Base-by-base conservation (phyloP, 768 basidiomycete species). In the Xerocomellus intermedius region DNA sequence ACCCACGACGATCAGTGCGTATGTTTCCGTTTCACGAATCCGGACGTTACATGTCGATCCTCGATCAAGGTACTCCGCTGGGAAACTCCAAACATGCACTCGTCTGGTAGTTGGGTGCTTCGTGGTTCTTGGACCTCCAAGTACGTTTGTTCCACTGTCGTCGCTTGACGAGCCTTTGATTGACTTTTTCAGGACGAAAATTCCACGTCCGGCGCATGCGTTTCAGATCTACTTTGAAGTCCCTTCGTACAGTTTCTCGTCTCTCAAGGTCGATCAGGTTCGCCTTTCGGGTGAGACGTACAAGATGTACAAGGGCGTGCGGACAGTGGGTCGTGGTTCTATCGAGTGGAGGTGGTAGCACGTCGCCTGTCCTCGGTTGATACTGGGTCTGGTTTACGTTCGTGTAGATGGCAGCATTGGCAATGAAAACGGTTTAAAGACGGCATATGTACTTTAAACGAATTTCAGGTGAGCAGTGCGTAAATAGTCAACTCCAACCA, bases 271-370 rank as follows among this genome's bases (percentile, higher is more conserved):
- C 5, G 91, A 94, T 55, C 89, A 94, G 62, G 79, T 96, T 42
- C 91, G 85, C 70, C 74, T 91, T 26, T 85, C 78, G 2, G 86
- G 88, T 13, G 91, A 94, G 68, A 72, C 71, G 12, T 95, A 95
- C 71, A 96, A 95, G 71, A 89, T 90, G 12, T 97, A 89, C 74
- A 96, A 95, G 70, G 94, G 94, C 16, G 87, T 97, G 48, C 77
- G 93, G 65, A 83, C 85, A 42, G 76, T 79, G 37, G 50, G 71
- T 8, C 42, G 58, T 48, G 70, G 70, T n/a, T 63, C 60, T 5
- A 48, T 73, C 26, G 70, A 71, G 42, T 71, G 70, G 71, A 64
- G 70, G 42, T 71, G 70, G 70, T 71, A 71, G 50, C 24, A 46
- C 22, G 12, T 21, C 24, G 33, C 3, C 1, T 8, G 5, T 26